Conservation (phyloP, 2,329 filamentous ascomycete species). For the Fusarium tanahbumbuense region DNA sequence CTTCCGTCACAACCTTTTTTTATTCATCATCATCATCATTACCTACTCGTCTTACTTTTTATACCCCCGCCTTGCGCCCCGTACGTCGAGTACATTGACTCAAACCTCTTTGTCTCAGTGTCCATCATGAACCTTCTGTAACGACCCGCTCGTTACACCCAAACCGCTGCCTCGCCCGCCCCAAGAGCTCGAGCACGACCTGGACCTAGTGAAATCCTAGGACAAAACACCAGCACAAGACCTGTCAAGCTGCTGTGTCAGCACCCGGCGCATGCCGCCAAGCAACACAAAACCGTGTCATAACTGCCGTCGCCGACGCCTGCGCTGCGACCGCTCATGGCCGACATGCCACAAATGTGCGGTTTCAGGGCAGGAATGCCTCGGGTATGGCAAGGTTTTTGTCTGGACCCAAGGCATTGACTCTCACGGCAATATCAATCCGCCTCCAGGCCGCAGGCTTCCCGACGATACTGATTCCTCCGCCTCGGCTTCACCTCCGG, state of each 20-base stretch:
- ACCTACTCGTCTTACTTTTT: conserved; percentile 3
- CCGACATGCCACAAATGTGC: conserved; percentile 70
- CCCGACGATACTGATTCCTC: conserved; percentile 38
- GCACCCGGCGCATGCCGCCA: conserved; percentile 50
- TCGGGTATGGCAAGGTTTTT: conserved; percentile 71
- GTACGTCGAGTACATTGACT: neutral
- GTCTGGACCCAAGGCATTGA: conserved; percentile 68
- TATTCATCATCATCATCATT: conserved; percentile 21
- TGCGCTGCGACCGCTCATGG: conserved; percentile 70
- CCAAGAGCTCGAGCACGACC: conserved; percentile 37
- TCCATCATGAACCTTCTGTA: conserved; percentile 41
- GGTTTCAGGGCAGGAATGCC: conserved; percentile 66
- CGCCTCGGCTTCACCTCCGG: conserved; percentile 20
- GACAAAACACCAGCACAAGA: conserved; percentile 21
- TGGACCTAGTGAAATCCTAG: conserved; percentile 31
- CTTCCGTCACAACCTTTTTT: conserved; percentile 21
- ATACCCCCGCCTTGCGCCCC: conserved; percentile 3
- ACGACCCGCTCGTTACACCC: conserved; percentile 36
- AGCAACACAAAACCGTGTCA: conserved; percentile 63
- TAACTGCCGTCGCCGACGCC: conserved; percentile 70
- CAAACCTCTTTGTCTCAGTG: conserved; percentile 24
- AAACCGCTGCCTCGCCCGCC: conserved; percentile 35
- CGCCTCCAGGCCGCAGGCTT: conserved; percentile 43
- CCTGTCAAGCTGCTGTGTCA: conserved; percentile 42
- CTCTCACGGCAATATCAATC: conserved; percentile 59